Evolutionary conservation across 2,329 filamentous ascomycete genomes (phyloP).

Genomic region (Ploettnerulaceae sp.): DNA sequence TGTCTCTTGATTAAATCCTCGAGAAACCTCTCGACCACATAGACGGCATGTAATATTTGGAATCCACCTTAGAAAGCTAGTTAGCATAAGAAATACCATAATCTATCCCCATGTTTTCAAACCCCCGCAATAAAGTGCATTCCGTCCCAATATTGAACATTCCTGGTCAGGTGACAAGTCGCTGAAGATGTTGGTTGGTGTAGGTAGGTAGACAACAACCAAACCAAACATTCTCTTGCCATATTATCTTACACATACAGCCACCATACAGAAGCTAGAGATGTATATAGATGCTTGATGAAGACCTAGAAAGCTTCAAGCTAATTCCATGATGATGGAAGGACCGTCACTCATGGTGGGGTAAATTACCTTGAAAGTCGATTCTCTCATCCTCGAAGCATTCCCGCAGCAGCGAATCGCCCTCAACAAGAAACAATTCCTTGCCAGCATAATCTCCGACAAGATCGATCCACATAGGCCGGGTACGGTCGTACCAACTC

Average conservation of each 20-base stretch:
- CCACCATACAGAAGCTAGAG: too few species aligned
- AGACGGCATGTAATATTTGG: conserved; percentile 66
- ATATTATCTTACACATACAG: too few species aligned
- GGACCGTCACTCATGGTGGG: too few species aligned
- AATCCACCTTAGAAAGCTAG: conserved; percentile 48
- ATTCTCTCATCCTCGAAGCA: conserved; percentile 58
- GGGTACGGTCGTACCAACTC: conserved; percentile 39
- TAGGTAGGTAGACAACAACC: background rate
- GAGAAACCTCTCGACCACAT: conserved; percentile 63
- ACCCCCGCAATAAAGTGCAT: too few species aligned
- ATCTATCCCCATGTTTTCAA: too few species aligned
- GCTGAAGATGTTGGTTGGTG: too few species aligned
- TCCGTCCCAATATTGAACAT: background rate
- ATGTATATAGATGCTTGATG: too few species aligned
- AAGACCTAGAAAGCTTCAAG: too few species aligned
- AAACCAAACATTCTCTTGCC: too few species aligned
- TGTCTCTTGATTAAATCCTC: conserved; percentile 54
- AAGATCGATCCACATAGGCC: conserved; percentile 53
- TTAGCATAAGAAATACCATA: conserved; percentile 23
- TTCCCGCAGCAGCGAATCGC: conserved; percentile 64
- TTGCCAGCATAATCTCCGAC: conserved; percentile 72
- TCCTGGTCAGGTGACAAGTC: background rate
- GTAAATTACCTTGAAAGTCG: conserved; percentile 50
- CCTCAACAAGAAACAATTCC: conserved; percentile 68
- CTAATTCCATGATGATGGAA: too few species aligned